Evolutionary conservation across 805 yeast genomes (phyloP), one percentile per base, ranked within the genome.

Genomic region (Priceomyces carsonii): DNA sequence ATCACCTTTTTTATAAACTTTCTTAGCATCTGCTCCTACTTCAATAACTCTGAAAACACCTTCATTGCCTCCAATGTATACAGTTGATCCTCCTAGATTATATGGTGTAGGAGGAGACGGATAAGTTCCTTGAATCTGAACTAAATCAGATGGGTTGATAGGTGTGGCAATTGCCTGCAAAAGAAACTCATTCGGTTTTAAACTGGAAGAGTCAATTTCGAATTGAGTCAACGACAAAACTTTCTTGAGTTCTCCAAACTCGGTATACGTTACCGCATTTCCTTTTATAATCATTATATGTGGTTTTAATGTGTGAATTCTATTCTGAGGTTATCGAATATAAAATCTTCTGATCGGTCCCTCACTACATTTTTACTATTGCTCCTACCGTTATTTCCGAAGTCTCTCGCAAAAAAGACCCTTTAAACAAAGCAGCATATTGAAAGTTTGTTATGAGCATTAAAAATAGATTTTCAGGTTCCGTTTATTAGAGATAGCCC

Each of bases 21-120:
- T 50, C 4, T 44, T 39, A 6, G 75, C 80, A 8, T 57, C 48
- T 7, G 69, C 47, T 14, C 95, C 95, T 7, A 73, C 71, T 31
- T 78, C 76, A 14, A 84, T 53, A 9, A 89, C 79, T 51, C 85
- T 82, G 53, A 83, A 87, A 6, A 84, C 71, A 18, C 96, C 97
- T 59, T 89, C 97, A 56, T 89, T 90, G 35, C 97, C 97, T 16
- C 88, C 87, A 32, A 86, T 79, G 1, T 91, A 90, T 9, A 77
- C 65, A 4, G 25, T 17, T 6, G 53, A 57, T 2, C 83, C 73
- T 6, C 77, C 75, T 38, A 75, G 75, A 33, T 59, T 77, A 36
- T 50, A 61, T 9, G 68, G 61, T 33, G 75, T 64, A 0, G 95
- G 95, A 38, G 71, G 75, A 8, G 88, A 75, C 1, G 95, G 95